Percentiles rank a stretch among this genome's conserved stretches.
These are phyloP conservation scores for Tuctoria greenei DNA, from an alignment of 176 grass and related monocot genomes.

Conservation along the genomic window DNA sequence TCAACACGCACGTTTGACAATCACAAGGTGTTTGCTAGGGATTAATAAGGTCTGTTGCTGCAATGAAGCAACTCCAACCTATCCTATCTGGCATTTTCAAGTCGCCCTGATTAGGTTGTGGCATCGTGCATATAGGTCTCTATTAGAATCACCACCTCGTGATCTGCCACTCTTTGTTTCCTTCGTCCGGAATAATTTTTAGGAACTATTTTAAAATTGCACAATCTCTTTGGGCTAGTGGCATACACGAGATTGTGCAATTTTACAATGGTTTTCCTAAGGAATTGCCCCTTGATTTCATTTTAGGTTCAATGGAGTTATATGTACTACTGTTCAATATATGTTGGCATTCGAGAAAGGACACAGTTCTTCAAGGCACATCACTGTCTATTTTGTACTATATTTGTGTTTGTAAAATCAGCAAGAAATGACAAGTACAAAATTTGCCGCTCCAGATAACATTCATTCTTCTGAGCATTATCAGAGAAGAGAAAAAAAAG, in stretches of 20 bases:
- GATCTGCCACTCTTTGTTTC: conserved; percentile 15
- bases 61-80: not conserved
- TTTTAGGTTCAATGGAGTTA: not conserved
- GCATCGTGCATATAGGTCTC: conserved; percentile 9
- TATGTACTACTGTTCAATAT: not conserved
- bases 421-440: not conserved
- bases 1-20: conserved; percentile 29
- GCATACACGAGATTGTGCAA: no score
- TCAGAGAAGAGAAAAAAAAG: not conserved
- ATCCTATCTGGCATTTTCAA: not conserved
- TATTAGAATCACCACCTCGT: conserved; percentile 1
- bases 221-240: no score
- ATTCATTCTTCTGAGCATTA: conserved; percentile 9
- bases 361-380: conserved; percentile 12
- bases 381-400: not conserved
- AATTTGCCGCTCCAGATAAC: not conserved
- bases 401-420: conserved; percentile 27
- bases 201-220: no score
- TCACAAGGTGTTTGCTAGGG: conserved; percentile 26
- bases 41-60: conserved; percentile 26
- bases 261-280: no score
- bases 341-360: not conserved
- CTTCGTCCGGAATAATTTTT: not conserved
- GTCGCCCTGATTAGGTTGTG: not conserved
- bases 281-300: no score